Conservation (phyloP, 495 filamentous ascomycete species). For the Lophiostoma macrostomum region DNA sequence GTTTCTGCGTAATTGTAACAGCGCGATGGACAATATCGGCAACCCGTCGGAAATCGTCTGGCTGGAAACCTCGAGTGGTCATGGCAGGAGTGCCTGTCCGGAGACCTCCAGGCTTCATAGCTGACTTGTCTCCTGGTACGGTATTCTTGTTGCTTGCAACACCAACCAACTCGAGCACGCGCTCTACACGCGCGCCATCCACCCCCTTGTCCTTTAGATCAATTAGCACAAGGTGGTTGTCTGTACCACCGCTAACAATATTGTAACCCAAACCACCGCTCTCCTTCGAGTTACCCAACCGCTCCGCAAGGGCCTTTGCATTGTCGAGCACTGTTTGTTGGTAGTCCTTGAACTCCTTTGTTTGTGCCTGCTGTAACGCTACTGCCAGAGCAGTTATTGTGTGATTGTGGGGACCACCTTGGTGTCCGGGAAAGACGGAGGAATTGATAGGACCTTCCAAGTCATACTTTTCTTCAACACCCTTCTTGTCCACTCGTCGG, state of each 20-base stretch:
- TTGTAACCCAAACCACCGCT: conserved; percentile 68
- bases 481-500: conserved; percentile 80
- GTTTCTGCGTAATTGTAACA: conserved; percentile 74
- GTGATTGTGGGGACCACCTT: conserved; percentile 99
- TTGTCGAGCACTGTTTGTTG: conserved; percentile 90
- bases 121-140: conserved; percentile 96
- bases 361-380: conserved; percentile 90
- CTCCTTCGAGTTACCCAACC: conserved; percentile 61
- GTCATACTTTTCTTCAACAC: conserved; percentile 89
- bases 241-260: conserved; percentile 93
- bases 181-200: conserved; percentile 94
- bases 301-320: conserved; percentile 78
- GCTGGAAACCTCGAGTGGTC: conserved; percentile 88
- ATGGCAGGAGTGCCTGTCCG: conserved; percentile 97
- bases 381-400: conserved; percentile 98
- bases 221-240: conserved; percentile 97
- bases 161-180: conserved; percentile 94
- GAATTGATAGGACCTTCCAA: conserved; percentile 97
- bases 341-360: conserved; percentile 93
- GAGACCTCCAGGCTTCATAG: conserved; percentile 89
- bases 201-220: conserved; percentile 76
- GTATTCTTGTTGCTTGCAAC: conserved; percentile 99
- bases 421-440: conserved; percentile 98
- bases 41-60: conserved; percentile 83
- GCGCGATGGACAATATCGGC: conserved; percentile 92